Conservation (phyloP, 495 filamentous ascomycete species). For the Aspergillus coremiiformis region DNA sequence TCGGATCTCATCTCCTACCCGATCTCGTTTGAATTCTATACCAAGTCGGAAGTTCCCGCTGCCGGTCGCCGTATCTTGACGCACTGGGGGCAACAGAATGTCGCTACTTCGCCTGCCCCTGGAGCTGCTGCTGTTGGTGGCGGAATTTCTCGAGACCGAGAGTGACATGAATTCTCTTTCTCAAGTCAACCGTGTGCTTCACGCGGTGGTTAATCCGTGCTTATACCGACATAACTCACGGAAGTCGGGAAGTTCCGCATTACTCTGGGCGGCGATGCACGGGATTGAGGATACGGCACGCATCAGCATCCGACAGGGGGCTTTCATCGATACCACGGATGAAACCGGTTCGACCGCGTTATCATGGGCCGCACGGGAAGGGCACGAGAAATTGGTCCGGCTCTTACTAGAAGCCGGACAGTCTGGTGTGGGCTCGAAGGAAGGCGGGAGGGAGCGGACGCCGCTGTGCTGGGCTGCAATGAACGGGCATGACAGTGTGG, state of each 20-base stretch:
- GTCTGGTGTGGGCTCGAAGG: not conserved
- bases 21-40: not conserved
- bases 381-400: not conserved
- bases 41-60: not conserved
- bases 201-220: conserved; percentile 16
- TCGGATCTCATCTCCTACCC: not conserved
- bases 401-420: not conserved
- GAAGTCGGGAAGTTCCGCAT: conserved; percentile 13
- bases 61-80: not conserved
- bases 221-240: conserved; percentile 22
- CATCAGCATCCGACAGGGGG: not conserved
- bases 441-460: not conserved
- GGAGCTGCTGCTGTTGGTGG: conserved; percentile 20
- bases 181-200: conserved; percentile 16
- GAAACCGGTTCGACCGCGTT: not conserved
- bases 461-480: conserved; percentile 10
- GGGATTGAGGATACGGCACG: not conserved
- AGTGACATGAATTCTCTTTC: conserved; percentile 22
- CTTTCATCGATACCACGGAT: conserved; percentile 1
- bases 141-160: conserved; percentile 15
- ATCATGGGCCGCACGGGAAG: not conserved
- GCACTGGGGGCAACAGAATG: not conserved
- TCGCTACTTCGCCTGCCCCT: conserved; percentile 13
- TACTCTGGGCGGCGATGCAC: conserved; percentile 18
- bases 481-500: conserved; percentile 6